Conservation (phyloP, 352 stramenopile genomes). For the Pythium phragmiticola region DNA sequence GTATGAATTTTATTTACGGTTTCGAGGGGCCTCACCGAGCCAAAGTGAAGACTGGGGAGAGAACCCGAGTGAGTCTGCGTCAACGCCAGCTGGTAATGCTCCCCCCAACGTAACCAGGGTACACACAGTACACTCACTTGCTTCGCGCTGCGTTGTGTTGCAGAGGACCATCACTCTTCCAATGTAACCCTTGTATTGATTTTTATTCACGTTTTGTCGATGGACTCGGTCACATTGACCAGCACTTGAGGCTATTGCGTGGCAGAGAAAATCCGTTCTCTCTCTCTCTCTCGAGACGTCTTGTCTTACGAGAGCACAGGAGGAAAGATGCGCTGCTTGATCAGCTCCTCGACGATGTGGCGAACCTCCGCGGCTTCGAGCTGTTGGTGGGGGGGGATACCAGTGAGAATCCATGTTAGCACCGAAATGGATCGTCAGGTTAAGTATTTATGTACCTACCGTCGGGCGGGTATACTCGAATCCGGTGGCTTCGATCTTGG, state of each 20-base stretch:
- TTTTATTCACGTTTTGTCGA: slow-evolving; percentile 1
- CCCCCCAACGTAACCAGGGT: not conserved
- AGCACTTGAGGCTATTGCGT: not conserved
- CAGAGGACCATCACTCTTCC: slow-evolving; percentile 2
- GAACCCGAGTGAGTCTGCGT: not conserved
- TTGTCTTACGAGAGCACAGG: slow-evolving; percentile 49
- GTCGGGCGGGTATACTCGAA: slow-evolving; percentile 75
- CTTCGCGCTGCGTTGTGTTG: not conserved
- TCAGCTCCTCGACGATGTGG: slow-evolving; percentile 65
- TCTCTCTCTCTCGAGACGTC: not conserved
- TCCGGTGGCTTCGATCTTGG: slow-evolving; percentile 74
- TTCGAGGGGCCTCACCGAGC: not conserved
- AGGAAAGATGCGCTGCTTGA: slow-evolving; percentile 79
- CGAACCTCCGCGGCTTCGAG: slow-evolving; percentile 60
- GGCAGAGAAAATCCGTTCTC: not conserved
- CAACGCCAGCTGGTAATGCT: slow-evolving; percentile 1
- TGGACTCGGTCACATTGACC: not conserved
- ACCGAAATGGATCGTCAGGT: not conserved
- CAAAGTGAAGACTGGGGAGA: slow-evolving; percentile 18
- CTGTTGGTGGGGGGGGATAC: slow-evolving; percentile 20
- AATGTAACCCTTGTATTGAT: not conserved
- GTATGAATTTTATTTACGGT: not conserved
- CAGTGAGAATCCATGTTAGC: not conserved
- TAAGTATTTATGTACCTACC: slow-evolving; percentile 27
- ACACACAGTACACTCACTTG: not conserved